Base-by-base conservation (phyloP, 1,139 yeast species). In the Magnusiomyces fungicola region DNA sequence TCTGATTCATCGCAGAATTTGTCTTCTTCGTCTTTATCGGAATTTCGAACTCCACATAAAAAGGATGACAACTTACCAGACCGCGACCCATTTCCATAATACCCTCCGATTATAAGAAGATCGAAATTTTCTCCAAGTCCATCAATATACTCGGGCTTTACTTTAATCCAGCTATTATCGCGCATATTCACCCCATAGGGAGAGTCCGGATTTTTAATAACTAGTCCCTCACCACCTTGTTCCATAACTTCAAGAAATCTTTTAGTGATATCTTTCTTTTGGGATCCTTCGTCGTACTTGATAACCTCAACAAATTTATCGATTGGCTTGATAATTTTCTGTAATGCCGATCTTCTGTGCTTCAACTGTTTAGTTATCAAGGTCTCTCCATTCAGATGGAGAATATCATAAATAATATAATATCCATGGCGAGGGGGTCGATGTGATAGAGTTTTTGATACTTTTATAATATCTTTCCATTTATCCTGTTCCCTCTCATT, bases 121-220 rank as follows among this genome's bases (percentile, higher is more conserved):
- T 92, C 98, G 55, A 90, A 69, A 58, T 85, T 85, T 55, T 88
- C 96, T 7, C 96, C 96, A 65, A 85, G 85, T 49, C 84, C 88
- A 52, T 81, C 84, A 52, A 89, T 70, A 62, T 89, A 90, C 57
- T 90, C 96, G 0, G 97, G 97, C 63, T 92, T 92, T 1, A 90
- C 78, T 61, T 92, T 92, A 25, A 87, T 70, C 96, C 97, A 90
- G 21, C 73, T 69, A 27, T 74, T 74, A 43, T 74, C 73, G 49
- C 90, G 69, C 45, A 73, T 74, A 21, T 80, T 89, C 14, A 85
- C 73, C 4, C 68, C 63, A 63, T 92, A 92, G 21, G 66, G 69
- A 16, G 85, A 75, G 5, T 69, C 67, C 0, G 81, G 76, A 54
- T 81, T 76, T 61, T 92, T 92, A 33, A 92, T 68, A 51, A 92